Percentiles rank a stretch among this genome's conserved stretches.
These are phyloP conservation scores for grape (Vitis vinifera) DNA, from an alignment of 164 flowering plant species.

Conservation along the genomic window ASM3070453v1 NC_081811.1:885501-886000, in stretches of 20 bases:
- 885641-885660: slow-evolving; percentile 14
- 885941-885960: slow-evolving; percentile 16
- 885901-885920: slow-evolving; percentile 19
- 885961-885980: slow-evolving; percentile 17
- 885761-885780: neutral
- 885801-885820: slow-evolving; percentile 26
- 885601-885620: too few relatives aligned
- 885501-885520: too few relatives aligned
- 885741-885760: neutral
- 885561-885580: too few relatives aligned
- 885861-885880: slow-evolving; percentile 15
- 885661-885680: slow-evolving; percentile 17
- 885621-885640: slow-evolving; percentile 10
- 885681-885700: slow-evolving; percentile 14
- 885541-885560: too few relatives aligned
- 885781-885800: slow-evolving; percentile 1
- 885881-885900: slow-evolving; percentile 27
- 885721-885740: neutral
- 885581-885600: too few relatives aligned
- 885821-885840: slow-evolving; percentile 26
- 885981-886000: slow-evolving; percentile 15
- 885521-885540: too few relatives aligned
- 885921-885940: slow-evolving; percentile 23
- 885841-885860: slow-evolving; percentile 25
- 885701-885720: slow-evolving; percentile 18